These are phyloP conservation scores for Pythium apleroticum DNA, from an alignment of 352 stramenopile species.

Conservation along the genomic window DNA sequence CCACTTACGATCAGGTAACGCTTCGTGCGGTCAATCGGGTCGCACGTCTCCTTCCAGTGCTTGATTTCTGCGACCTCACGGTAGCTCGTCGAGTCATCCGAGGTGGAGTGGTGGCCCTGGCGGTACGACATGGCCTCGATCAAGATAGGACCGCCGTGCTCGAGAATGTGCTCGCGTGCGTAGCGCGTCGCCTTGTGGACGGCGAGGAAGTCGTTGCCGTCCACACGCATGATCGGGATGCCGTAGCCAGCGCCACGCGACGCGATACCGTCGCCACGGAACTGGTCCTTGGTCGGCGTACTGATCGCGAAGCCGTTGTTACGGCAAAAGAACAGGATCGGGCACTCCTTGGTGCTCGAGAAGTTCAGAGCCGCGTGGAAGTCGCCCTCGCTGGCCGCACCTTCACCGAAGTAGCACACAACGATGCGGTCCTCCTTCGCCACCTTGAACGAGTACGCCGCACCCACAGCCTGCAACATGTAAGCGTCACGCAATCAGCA, in stretches of 20 bases:
- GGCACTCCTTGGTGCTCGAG: conserved; percentile 94
- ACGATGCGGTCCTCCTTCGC: conserved; percentile 88
- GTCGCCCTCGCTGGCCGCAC: conserved; percentile 95
- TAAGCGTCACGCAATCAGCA: neutral
- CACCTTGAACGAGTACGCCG: conserved; percentile 96
- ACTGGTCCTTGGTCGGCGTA: conserved; percentile 96
- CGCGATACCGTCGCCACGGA: conserved; percentile 96
- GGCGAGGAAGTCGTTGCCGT: conserved; percentile 97
- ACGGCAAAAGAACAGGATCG: conserved; percentile 97
- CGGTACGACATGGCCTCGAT: conserved; percentile 99
- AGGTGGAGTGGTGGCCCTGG: conserved; percentile 97
- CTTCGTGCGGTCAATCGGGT: conserved; percentile 91
- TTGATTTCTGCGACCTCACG: conserved; percentile 93
- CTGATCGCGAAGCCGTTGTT: conserved; percentile 99
- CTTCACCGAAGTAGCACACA: conserved; percentile 97
- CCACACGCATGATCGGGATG: conserved; percentile 97
- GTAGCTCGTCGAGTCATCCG: conserved; percentile 98
- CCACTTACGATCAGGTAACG: conserved; percentile 84
- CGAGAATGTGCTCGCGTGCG: conserved; percentile 91
- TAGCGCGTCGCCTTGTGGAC: conserved; percentile 91
- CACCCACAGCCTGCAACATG: conserved; percentile 89
- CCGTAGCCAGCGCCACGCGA: conserved; percentile 94
- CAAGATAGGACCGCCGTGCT: conserved; percentile 90
- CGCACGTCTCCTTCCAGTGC: conserved; percentile 85
- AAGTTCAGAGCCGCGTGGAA: conserved; percentile 98